Conservation (phyloP, 345 rosid genomes). For the Acer campestre region DNA sequence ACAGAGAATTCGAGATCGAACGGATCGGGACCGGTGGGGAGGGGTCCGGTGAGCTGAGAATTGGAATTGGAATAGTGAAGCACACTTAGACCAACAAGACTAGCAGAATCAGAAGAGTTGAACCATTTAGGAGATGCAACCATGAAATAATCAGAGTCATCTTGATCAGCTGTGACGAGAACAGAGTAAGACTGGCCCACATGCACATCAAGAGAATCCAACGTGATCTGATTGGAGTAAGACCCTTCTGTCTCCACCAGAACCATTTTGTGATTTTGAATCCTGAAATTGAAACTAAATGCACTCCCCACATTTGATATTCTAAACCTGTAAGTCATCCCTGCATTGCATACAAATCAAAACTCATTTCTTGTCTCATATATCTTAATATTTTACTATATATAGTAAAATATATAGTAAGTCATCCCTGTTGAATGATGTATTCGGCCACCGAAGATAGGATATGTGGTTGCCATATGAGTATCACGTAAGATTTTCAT, state of each 20-base stretch:
- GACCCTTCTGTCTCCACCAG: slow-evolving; percentile 58
- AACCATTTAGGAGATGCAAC: slow-evolving; percentile 41
- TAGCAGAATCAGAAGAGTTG: slow-evolving; percentile 12
- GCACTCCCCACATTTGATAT: slow-evolving; percentile 46
- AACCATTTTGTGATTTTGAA: slow-evolving; percentile 45
- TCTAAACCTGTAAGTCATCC: slow-evolving; percentile 45
- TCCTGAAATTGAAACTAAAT: slow-evolving; percentile 41
- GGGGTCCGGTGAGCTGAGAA: slow-evolving; percentile 25
- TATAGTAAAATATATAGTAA: too few species aligned
- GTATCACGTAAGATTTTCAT: too few species aligned
- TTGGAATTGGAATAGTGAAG: slow-evolving; percentile 40
- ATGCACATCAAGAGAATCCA: slow-evolving; percentile 45
- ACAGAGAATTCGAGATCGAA: slow-evolving; percentile 39
- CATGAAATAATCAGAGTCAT: slow-evolving; percentile 42
- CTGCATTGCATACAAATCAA: slow-evolving; percentile 16
- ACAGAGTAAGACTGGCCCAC: slow-evolving; percentile 53
- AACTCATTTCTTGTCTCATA: neutral
- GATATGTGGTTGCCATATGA: too few species aligned
- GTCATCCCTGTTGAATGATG: too few species aligned
- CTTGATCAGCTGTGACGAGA: slow-evolving; percentile 43
- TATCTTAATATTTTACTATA: neutral
- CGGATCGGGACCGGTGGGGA: slow-evolving; percentile 45
- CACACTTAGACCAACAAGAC: slow-evolving; percentile 36
- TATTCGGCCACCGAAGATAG: too few species aligned
- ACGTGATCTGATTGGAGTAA: slow-evolving; percentile 38